Conservation (phyloP, 2,329 filamentous ascomycete genomes). For the Alternaria solani region DNA sequence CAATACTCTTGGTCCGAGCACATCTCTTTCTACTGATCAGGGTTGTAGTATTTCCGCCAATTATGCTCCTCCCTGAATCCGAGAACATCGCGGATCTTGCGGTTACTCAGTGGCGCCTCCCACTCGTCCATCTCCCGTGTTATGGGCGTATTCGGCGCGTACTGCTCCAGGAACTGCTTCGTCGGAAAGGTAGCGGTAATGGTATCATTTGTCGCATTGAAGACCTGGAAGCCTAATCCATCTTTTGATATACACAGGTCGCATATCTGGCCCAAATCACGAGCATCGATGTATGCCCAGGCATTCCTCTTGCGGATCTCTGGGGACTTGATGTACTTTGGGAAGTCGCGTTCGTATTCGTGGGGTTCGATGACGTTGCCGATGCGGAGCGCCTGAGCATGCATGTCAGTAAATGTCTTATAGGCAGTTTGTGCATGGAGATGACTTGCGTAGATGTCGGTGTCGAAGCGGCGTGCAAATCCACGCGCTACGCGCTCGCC, state of each 20-base stretch:
- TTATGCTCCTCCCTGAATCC: constrained; percentile 67
- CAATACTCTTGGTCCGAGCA: too few species aligned
- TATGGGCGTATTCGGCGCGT: constrained; percentile 60
- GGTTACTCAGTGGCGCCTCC: constrained; percentile 68
- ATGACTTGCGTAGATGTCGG: constrained; percentile 62
- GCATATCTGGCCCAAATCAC: constrained; percentile 69
- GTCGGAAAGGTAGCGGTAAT: constrained; percentile 65
- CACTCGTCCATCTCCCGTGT: constrained; percentile 65
- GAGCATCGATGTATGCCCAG: constrained; percentile 70
- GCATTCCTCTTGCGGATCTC: constrained; percentile 64
- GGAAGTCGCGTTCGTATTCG: constrained; percentile 65
- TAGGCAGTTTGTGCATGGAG: neutral
- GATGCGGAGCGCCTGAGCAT: constrained; percentile 59
- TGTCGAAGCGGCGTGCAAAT: constrained; percentile 63
- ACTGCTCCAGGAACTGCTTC: constrained; percentile 60
- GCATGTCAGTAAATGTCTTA: neutral
- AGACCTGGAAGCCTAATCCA: constrained; percentile 68
- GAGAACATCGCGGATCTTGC: constrained; percentile 66
- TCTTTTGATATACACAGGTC: constrained; percentile 61
- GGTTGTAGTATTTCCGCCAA: constrained; percentile 62
- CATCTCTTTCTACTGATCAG: constrained; percentile 18
- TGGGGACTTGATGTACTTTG: constrained; percentile 60
- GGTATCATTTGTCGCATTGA: constrained; percentile 70
- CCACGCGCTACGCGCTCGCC: constrained; percentile 65
- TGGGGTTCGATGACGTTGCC: constrained; percentile 69